Conservation (phyloP, 2,329 filamentous ascomycete genomes). For the Claviceps africana region DNA sequence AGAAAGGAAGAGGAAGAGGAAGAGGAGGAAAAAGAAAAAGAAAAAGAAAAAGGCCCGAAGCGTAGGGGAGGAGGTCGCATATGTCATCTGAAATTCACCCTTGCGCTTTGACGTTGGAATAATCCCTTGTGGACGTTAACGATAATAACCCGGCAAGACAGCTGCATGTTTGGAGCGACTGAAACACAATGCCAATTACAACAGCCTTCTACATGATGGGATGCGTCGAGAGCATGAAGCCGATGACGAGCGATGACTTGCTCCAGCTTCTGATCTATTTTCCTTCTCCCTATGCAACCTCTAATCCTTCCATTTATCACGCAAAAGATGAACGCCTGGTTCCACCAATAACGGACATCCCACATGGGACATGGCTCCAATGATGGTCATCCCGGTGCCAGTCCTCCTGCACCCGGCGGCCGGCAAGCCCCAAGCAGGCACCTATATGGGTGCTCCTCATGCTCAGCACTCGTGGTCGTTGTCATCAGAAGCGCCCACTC, state of each 20-base stretch:
- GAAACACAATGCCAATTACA: background rate
- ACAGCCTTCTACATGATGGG: background rate
- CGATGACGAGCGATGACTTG: background rate
- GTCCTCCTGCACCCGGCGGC: too few relatives aligned
- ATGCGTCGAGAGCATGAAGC: background rate
- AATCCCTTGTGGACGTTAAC: background rate
- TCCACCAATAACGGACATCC: background rate
- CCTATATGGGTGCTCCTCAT: background rate
- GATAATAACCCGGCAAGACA: background rate
- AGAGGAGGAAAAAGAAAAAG: too few relatives aligned
- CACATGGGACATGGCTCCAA: background rate
- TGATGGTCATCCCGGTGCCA: background rate
- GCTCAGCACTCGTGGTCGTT: background rate
- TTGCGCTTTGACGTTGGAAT: background rate
- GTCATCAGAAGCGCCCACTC: conserved; percentile 1
- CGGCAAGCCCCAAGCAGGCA: background rate
- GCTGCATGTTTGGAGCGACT: background rate
- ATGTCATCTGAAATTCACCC: conserved; percentile 3
- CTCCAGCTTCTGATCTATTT: background rate
- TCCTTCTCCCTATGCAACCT: background rate
- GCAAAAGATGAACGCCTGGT: background rate
- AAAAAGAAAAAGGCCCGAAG: background rate
- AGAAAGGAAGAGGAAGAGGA: background rate
- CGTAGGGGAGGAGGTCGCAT: background rate
- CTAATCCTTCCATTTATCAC: background rate